Conservation (phyloP, 192 early-diverging fungal species). For the Mortierella hygrophila region DNA sequence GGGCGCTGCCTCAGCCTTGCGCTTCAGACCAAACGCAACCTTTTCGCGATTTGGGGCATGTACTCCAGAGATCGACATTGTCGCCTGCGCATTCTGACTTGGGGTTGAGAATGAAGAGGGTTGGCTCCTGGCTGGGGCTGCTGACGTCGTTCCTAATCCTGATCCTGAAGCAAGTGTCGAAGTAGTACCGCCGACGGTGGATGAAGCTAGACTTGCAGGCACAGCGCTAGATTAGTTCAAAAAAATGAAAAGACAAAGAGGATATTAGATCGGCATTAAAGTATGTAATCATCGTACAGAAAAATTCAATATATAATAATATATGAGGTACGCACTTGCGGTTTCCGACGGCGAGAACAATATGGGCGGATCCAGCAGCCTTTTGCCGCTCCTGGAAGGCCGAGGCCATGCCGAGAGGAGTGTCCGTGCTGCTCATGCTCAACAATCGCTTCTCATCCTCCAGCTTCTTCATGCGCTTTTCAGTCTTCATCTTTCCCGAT, state of each 20-base stretch:
- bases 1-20: conserved; percentile 52
- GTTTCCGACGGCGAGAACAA: conserved; percentile 86
- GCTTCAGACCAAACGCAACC: conserved; percentile 60
- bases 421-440: conserved; percentile 79
- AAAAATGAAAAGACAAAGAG: not conserved
- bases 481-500: conserved; percentile 95
- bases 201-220: conserved; percentile 41
- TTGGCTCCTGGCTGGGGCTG: not conserved
- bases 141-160: conserved; percentile 16
- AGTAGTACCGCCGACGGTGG: conserved; percentile 16
- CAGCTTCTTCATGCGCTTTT: conserved; percentile 85
- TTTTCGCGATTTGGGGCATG: conserved; percentile 63
- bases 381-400: conserved; percentile 80
- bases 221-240: conserved; percentile 44
- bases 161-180: conserved; percentile 31
- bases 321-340: conserved; percentile 60
- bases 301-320: not conserved
- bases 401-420: conserved; percentile 80
- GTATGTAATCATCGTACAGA: not conserved
- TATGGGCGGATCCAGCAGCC: conserved; percentile 78
- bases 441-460: conserved; percentile 85
- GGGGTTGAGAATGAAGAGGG: conserved; percentile 36
- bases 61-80: conserved; percentile 55
- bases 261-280: not conserved
- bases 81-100: conserved; percentile 38